phyloP scores from a whole-genome alignment of 2,329 filamentous ascomycete species.

The Penicillium sp. region DNA sequence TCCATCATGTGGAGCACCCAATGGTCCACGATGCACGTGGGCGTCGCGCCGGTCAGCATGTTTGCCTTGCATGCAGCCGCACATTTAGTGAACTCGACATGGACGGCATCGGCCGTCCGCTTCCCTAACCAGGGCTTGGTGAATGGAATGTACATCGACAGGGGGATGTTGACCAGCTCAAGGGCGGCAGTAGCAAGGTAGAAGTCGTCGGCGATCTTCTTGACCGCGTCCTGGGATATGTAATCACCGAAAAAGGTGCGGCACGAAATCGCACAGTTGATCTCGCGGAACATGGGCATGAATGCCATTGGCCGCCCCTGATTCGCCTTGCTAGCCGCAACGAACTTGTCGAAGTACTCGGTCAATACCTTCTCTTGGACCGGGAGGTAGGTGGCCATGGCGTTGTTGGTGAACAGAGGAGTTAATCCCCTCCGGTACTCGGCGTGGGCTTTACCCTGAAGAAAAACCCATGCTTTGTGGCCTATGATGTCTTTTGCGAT shows the following conservation, averaged over 20 bases:
- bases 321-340: conserved; percentile 68
- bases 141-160: conserved; percentile 73
- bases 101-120: conserved; percentile 86
- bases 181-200: conserved; percentile 93
- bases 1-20: conserved; percentile 88
- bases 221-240: conserved; percentile 82
- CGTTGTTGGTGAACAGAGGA: conserved; percentile 85
- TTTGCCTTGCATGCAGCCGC: conserved; percentile 88
- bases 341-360: conserved; percentile 74
- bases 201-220: conserved; percentile 94
- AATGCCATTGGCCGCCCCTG: conserved; percentile 73
- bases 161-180: conserved; percentile 96
- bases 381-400: conserved; percentile 84
- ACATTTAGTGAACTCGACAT: conserved; percentile 83
- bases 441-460: conserved; percentile 89
- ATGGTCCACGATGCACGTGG: conserved; percentile 89
- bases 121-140: conserved; percentile 97
- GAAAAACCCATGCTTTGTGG: conserved; percentile 90
- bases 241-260: conserved; percentile 95
- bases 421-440: conserved; percentile 97
- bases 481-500: conserved; percentile 88
- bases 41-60: conserved; percentile 80
- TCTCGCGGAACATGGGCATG: conserved; percentile 86
- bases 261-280: conserved; percentile 91
- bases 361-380: conserved; percentile 89